phyloP scores from a whole-genome alignment of 208 protist species.

The Lotmaria passim region DNA sequence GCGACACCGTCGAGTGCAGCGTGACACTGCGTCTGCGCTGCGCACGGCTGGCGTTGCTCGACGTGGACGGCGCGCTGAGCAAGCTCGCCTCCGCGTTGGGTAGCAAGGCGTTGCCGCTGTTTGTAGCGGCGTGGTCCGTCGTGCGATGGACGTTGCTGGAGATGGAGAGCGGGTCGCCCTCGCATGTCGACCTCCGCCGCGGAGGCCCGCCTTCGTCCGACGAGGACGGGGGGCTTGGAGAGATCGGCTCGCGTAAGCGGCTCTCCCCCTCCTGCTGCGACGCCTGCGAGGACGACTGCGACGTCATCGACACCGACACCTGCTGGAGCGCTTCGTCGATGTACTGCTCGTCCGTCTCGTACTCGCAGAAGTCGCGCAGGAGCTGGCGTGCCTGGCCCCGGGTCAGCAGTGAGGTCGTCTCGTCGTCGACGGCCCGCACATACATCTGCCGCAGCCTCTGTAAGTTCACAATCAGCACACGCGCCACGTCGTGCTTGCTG shows the following conservation, averaged over 20 bases:
- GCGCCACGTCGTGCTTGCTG: slow-evolving; percentile 74
- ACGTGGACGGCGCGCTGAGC: neutral
- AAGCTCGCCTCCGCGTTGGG: neutral
- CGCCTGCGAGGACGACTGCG: neutral
- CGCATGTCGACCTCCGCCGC: neutral
- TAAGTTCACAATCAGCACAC: slow-evolving; percentile 77
- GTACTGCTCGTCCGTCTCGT: slow-evolving; percentile 61
- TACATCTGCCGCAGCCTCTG: slow-evolving; percentile 78
- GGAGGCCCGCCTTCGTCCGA: neutral
- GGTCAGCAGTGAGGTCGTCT: slow-evolving; percentile 47
- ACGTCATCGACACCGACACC: slow-evolving; percentile 2
- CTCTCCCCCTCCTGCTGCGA: slow-evolving; percentile 1
- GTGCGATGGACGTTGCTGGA: neutral
- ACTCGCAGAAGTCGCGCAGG: slow-evolving; percentile 85
- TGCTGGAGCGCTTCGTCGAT: slow-evolving; percentile 35
- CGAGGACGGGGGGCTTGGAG: neutral
- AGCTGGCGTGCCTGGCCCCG: slow-evolving; percentile 46
- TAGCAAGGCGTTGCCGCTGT: neutral
- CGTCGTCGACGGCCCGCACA: slow-evolving; percentile 47
- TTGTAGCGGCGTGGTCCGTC: no score
- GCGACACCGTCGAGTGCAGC: slow-evolving; percentile 7
- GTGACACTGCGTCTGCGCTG: neutral
- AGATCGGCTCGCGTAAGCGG: slow-evolving; percentile 6
- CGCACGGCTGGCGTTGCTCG: neutral
- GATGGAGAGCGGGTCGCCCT: neutral